A percentile compares a stretch with the other conserved stretches of the same genome.
Conservation (phyloP, 805 yeast genomes). For the Barnettozyma vustinii region DNA sequence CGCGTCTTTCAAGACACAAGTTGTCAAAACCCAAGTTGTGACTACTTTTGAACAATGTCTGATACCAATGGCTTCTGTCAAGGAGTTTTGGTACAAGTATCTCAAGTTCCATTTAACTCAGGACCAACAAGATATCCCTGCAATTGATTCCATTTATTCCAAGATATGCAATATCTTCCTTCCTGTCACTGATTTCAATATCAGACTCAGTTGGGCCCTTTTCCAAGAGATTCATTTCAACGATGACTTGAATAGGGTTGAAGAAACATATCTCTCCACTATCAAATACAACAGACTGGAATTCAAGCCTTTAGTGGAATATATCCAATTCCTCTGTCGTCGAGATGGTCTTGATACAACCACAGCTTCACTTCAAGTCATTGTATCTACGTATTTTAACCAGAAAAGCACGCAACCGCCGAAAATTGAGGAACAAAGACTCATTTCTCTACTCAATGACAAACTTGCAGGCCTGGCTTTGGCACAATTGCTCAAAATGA, state of each 20-base stretch:
- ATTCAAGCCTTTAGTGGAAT: constrained; percentile 19
- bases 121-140: constrained; percentile 20
- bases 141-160: constrained; percentile 40
- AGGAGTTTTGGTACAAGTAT: constrained; percentile 66
- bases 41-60: constrained; percentile 69
- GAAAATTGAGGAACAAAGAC: constrained; percentile 1
- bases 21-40: constrained; percentile 26
- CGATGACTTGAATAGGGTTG: constrained; percentile 9
- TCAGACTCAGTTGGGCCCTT: constrained; percentile 21
- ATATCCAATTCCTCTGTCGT: constrained; percentile 18
- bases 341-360: constrained; percentile 8
- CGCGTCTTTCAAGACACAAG: constrained; percentile 11
- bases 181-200: constrained; percentile 9
- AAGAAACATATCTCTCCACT: constrained; percentile 18
- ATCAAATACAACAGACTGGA: constrained; percentile 12
- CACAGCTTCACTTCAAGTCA: constrained; percentile 10
- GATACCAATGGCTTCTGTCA: constrained; percentile 57
- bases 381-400: constrained; percentile 18
- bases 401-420: background rate
- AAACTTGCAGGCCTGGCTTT: background rate
- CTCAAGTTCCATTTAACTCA: constrained; percentile 15
- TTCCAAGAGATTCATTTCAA: constrained; percentile 15
- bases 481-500: background rate
- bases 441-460: constrained; percentile 1
- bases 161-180: constrained; percentile 45